phyloP scores from a whole-genome alignment of 2,329 filamentous ascomycete species.

The Erysiphe pisi region DNA sequence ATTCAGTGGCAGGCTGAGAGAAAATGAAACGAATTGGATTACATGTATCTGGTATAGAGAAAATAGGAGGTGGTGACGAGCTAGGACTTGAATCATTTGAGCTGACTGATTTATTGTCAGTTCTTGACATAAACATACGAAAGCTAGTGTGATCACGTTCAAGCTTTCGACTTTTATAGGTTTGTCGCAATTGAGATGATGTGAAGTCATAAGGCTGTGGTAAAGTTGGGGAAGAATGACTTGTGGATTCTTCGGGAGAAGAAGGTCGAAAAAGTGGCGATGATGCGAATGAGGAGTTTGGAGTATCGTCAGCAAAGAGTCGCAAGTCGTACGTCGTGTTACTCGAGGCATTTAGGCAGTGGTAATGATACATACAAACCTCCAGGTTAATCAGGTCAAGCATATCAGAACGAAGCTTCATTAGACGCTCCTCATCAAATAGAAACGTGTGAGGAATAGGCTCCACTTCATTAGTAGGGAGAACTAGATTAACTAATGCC shows the following conservation, averaged over 20 bases:
- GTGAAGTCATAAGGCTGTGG: conserved; percentile 34
- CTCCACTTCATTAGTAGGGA: conserved; percentile 45
- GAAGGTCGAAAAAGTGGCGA: conserved; percentile 33
- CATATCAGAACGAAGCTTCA: conserved; percentile 51
- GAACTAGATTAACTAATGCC: conserved; percentile 45
- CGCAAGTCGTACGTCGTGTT: conserved; percentile 20
- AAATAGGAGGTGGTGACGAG: conserved; percentile 35
- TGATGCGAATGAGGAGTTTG: conserved; percentile 32
- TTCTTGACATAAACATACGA: conserved; percentile 33
- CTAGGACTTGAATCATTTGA: conserved; percentile 32
- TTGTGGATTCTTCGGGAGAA: conserved; percentile 33
- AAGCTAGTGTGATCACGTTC: conserved; percentile 31
- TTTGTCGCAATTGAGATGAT: conserved; percentile 30
- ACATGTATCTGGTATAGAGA: conserved; percentile 33
- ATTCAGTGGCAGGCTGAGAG: conserved; percentile 32
- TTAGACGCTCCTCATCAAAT: conserved; percentile 54
- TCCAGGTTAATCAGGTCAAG: conserved; percentile 53
- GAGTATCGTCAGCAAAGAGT: conserved; percentile 32
- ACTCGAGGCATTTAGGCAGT: conserved; percentile 32
- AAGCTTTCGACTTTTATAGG: conserved; percentile 31
- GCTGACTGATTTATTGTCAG: conserved; percentile 32
- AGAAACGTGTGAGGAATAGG: conserved; percentile 50
- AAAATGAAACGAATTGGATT: conserved; percentile 35
- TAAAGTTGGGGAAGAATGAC: conserved; percentile 34
- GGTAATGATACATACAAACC: conserved; percentile 42